Conservation (phyloP, 345 rosid species). For the Durio zibethinus region DNA sequence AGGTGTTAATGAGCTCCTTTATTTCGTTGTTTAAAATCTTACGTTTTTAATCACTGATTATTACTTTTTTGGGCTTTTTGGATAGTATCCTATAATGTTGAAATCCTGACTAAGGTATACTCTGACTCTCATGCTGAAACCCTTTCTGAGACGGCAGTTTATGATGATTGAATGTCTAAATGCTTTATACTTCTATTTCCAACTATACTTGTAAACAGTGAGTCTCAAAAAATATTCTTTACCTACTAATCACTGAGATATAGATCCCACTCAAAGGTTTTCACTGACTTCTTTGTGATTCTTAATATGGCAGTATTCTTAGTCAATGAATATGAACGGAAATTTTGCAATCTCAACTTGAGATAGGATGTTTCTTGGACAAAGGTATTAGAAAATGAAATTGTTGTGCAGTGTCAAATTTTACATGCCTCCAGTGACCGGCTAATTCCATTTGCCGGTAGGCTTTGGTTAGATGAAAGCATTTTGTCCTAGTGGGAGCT, state of each 20-base stretch:
- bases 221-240: background rate
- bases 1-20: constrained; percentile 40
- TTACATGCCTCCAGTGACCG: background rate
- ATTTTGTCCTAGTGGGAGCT: background rate
- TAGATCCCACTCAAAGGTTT: background rate
- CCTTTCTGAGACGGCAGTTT: background rate
- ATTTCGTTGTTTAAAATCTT: background rate
- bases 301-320: background rate
- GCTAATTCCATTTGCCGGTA: background rate
- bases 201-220: background rate
- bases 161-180: background rate
- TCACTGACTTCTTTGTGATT: too few species aligned
- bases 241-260: background rate
- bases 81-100: background rate
- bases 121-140: background rate
- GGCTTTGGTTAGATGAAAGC: background rate
- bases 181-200: background rate
- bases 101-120: background rate
- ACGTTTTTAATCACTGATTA: background rate
- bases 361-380: background rate
- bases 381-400: background rate
- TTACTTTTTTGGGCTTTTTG: background rate
- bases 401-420: background rate
- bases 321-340: background rate
- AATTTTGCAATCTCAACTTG: background rate